phyloP scores from a whole-genome alignment of 2,329 filamentous ascomycete species.

The Microdochium paspali region DNA sequence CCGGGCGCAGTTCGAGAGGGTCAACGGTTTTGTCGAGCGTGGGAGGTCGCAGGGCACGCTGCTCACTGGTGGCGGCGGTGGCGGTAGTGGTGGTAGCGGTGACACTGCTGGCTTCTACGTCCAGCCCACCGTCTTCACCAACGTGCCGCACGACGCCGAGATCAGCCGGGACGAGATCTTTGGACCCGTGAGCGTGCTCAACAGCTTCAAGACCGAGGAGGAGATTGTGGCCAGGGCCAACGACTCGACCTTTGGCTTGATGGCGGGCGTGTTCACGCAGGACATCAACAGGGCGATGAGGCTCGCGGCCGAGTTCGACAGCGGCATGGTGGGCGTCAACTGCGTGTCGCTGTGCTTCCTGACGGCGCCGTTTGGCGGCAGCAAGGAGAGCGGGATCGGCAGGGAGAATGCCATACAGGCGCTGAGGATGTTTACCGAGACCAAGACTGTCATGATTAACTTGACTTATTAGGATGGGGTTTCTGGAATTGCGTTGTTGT shows the following conservation, averaged over 20 bases:
- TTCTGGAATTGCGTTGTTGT: too few species aligned
- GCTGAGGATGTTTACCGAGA: conserved; percentile 35
- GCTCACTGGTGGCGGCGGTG: conserved; percentile 23
- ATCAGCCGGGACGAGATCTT: conserved; percentile 48
- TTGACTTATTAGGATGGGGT: conserved; percentile 7
- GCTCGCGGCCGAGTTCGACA: conserved; percentile 45
- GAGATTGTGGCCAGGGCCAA: conserved; percentile 60
- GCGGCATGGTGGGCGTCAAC: conserved; percentile 65
- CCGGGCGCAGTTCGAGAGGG: conserved; percentile 34
- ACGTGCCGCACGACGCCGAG: conserved; percentile 28
- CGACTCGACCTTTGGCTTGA: conserved; percentile 35
- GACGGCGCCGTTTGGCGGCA: conserved; percentile 37
- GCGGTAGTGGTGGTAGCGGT: too few species aligned
- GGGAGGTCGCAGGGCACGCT: conserved; percentile 25
- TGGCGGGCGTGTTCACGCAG: conserved; percentile 46
- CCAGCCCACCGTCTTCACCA: conserved; percentile 34
- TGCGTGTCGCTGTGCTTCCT: conserved; percentile 26
- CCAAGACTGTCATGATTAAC: conserved; percentile 40
- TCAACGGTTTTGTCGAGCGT: conserved; percentile 32
- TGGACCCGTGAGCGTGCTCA: conserved; percentile 45
- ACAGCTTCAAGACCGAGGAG: conserved; percentile 48
- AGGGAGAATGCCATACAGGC: conserved; percentile 37
- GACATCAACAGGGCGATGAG: conserved; percentile 55
- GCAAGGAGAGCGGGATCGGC: conserved; percentile 38
- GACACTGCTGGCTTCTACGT: conserved; percentile 31